These are phyloP conservation scores for Ceratobasidium sp. DNA, from an alignment of 1,284 basidiomycete genomes.

Conservation along the genomic window DNA sequence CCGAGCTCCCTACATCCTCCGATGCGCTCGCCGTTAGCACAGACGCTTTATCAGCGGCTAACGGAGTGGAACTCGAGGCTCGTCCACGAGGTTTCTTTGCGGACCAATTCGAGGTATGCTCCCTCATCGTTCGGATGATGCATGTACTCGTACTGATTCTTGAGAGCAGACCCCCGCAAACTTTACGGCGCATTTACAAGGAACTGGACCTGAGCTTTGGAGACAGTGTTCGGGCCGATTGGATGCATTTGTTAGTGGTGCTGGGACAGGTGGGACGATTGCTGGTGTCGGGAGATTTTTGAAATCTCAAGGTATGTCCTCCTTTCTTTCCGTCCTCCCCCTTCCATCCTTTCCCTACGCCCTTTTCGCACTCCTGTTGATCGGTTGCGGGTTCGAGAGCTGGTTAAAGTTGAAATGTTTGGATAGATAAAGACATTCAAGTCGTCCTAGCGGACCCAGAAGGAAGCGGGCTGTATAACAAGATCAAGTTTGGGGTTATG, in stretches of 20 bases:
- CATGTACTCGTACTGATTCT: not conserved
- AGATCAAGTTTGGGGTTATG: constrained; percentile 95
- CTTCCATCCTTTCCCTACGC: too few relatives aligned
- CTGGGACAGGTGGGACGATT: constrained; percentile 95
- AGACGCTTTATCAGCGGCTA: not conserved
- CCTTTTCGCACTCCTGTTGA: too few relatives aligned
- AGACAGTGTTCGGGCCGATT: constrained; percentile 86
- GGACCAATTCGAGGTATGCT: constrained; percentile 88
- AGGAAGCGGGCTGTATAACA: constrained; percentile 95
- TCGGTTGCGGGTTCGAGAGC: too few relatives aligned
- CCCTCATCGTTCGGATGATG: constrained; percentile 1
- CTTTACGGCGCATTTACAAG: constrained; percentile 86
- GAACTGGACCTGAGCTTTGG: constrained; percentile 97
- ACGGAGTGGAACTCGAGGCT: constrained; percentile 46
- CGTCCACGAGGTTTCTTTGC: constrained; percentile 85
- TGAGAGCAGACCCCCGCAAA: constrained; percentile 81
- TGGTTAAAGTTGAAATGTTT: not conserved
- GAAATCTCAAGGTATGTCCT: constrained; percentile 54
- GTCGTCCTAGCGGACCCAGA: constrained; percentile 91
- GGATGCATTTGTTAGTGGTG: constrained; percentile 93
- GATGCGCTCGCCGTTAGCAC: constrained; percentile 52
- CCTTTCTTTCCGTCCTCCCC: constrained; percentile 45
- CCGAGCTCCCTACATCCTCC: constrained; percentile 56
- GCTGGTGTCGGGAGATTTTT: constrained; percentile 86
- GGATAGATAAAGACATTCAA: constrained; percentile 59